Conservation (phyloP, 306 rosid genomes). For the Trifolium fragiferum region DNA sequence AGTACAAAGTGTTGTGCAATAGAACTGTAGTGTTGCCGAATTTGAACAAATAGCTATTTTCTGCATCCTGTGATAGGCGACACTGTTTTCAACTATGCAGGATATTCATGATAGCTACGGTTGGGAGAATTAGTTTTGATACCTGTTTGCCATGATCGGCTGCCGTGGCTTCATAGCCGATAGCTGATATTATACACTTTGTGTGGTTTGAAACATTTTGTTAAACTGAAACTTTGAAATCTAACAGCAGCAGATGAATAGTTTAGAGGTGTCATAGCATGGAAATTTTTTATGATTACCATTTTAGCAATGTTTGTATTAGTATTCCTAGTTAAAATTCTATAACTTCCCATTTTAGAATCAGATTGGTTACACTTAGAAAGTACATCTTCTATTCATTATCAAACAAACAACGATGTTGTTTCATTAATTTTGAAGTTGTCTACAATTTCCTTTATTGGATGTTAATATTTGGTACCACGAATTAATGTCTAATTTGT, state of each 20-base stretch:
- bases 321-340: constrained; percentile 18
- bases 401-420: constrained; percentile 20
- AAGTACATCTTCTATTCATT: constrained; percentile 2
- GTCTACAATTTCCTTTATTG: constrained; percentile 6
- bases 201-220: not conserved
- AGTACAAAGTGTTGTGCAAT: not conserved
- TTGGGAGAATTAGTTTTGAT: not conserved
- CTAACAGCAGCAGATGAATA: too few relatives aligned
- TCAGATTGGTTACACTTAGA: not conserved
- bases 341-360: not conserved
- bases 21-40: not conserved
- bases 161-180: not conserved
- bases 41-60: not conserved
- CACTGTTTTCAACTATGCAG: not conserved
- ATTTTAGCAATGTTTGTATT: not conserved
- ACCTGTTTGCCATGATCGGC: not conserved
- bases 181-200: not conserved
- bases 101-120: too few relatives aligned
- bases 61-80: not conserved
- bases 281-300: not conserved
- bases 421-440: constrained; percentile 9
- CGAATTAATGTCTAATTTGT: constrained; percentile 54
- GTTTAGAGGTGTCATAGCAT: too few relatives aligned
- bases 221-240: too few relatives aligned
- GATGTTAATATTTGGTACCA: constrained; percentile 27